Evolutionary conservation across 75 land plant species (phyloP), one percentile per base, ranked within the genome.

Genomic region (Chamaecyparis obtusa): DNA sequence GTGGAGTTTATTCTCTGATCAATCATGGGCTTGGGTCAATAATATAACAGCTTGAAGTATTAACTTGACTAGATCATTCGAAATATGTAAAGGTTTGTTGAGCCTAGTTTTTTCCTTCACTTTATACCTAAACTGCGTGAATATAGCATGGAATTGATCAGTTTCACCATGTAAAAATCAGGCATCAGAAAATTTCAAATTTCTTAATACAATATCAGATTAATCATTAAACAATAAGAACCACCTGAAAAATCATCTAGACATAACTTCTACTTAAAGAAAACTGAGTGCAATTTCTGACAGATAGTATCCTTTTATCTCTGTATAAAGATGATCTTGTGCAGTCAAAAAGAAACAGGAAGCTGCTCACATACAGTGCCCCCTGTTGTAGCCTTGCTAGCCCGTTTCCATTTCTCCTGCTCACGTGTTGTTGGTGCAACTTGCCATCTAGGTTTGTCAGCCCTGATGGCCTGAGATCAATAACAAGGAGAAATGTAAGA

Each of bases 321-420:
- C 41, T 30, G 72, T 21, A 60, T 16, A 56, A 32, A 84, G 41
- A 43, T 6, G 27, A 35, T 7, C 48, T 46, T 86, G 30, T 39
- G 43, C 51, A 9, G 32, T n/a, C 24, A 84, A 49, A 8, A 67
- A 84, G 64, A 79, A 84, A 19, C 55, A 44, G 27, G 24, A 56
- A 44, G 46, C 88, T 78, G 46, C 35, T 46, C 17, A 89, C 95
- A 83, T 88, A 96, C 98, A 91, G 90, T 94, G 92, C 98, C 96
- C 83, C 99, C 99, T 67, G 98, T 93, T 35, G 94, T 92, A 49
- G 97, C 96, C 86, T 94, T 96, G 35, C 80, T 88, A 48, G 99
- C 99, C 67, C 93, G 90, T 67, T 96, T 93, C 99, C 99, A 98
- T 88, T 91, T 92, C 32, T 91, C 91, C 81, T 92, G 95, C 89